These are phyloP conservation scores for Rhexocercosporidium sp. DNA, from an alignment of 2,329 filamentous ascomycete species.

Conservation along the genomic window DNA sequence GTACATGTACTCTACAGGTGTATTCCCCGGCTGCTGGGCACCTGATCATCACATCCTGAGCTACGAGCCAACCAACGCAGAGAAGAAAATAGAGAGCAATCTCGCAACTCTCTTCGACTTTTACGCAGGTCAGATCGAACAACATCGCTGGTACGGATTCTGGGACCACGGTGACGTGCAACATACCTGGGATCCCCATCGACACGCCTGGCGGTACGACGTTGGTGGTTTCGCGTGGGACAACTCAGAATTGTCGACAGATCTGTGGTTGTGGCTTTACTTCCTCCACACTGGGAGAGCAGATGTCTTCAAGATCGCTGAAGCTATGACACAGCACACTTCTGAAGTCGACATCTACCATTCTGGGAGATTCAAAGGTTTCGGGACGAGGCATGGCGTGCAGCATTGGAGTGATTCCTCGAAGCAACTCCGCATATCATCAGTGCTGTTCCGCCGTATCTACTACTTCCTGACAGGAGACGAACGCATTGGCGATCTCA, in stretches of 20 bases:
- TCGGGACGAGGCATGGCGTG: conserved; percentile 67
- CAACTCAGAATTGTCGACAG: conserved; percentile 66
- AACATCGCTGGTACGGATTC: conserved; percentile 67
- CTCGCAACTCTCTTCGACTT: conserved; percentile 61
- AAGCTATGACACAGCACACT: conserved; percentile 61
- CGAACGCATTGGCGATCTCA: conserved; percentile 30
- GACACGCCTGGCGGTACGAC: conserved; percentile 67
- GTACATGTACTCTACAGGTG: conserved; percentile 53
- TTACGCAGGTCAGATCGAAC: conserved; percentile 60
- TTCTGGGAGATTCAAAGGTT: conserved; percentile 59
- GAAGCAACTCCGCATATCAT: conserved; percentile 66
- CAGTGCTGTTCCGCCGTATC: conserved; percentile 59
- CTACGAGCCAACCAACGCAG: not conserved
- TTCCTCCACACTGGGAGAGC: conserved; percentile 63
- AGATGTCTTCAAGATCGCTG: conserved; percentile 63
- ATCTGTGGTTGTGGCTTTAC: conserved; percentile 66
- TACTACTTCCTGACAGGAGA: conserved; percentile 49
- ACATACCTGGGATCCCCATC: conserved; percentile 63
- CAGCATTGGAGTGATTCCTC: conserved; percentile 65
- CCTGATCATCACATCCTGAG: not conserved
- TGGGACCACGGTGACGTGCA: conserved; percentile 66
- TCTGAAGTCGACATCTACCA: conserved; percentile 68
- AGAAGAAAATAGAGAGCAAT: conserved; percentile 51
- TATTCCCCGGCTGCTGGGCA: conserved; percentile 13
- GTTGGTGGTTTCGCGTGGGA: conserved; percentile 69